phyloP scores from a whole-genome alignment of 495 filamentous ascomycete species.

The Hypoxylon perforatum region DNA sequence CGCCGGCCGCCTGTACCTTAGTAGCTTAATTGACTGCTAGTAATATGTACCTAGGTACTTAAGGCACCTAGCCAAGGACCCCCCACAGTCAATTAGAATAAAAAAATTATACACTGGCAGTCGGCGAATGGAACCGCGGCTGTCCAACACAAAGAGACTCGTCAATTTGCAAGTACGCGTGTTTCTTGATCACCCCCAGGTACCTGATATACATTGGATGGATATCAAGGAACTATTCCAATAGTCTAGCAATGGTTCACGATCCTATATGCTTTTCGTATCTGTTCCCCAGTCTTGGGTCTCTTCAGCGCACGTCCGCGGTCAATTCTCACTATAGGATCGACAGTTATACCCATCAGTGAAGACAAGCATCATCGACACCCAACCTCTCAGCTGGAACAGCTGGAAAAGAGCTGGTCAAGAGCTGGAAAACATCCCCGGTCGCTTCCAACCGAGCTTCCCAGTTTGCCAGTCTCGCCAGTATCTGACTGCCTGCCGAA shows the following conservation, averaged over 20 bases:
- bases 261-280: constrained; percentile 2
- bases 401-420: constrained; percentile 1
- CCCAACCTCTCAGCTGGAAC: constrained; percentile 32
- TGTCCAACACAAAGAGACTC: constrained; percentile 7
- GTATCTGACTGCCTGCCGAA: neutral
- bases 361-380: constrained; percentile 19
- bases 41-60: too few species aligned
- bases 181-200: neutral
- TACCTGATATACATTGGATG: neutral
- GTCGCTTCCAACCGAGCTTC: neutral
- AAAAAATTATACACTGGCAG: constrained; percentile 5
- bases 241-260: constrained; percentile 29
- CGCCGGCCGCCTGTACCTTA: neutral
- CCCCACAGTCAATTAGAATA: constrained; percentile 1
- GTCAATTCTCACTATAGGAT: constrained; percentile 35
- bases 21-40: too few species aligned
- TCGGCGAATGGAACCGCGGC: constrained; percentile 32
- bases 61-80: constrained; percentile 1
- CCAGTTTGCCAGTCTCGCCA: neutral
- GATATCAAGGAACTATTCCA: constrained; percentile 24
- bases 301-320: constrained; percentile 1
- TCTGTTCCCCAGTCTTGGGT: neutral
- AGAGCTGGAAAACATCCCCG: neutral
- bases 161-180: neutral
- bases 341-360: constrained; percentile 37